Evolutionary conservation across 179 eudicot species (phyloP), one percentile per base, ranked within the genome.

Genomic region (Beta corolliflora): DNA sequence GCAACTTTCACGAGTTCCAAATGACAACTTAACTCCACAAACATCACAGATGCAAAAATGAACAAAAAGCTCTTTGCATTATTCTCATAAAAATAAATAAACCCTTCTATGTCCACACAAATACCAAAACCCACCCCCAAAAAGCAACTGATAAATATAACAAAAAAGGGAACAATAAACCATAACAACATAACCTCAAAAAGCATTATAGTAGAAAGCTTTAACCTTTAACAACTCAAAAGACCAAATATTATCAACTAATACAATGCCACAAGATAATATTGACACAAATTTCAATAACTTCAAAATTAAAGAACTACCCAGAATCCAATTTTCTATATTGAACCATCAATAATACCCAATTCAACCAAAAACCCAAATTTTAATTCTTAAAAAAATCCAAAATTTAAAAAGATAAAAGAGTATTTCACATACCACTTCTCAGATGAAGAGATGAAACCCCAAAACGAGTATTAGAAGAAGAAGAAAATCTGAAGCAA

Each of bases 371-470:
- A 76, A 76, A 72, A 21, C 19, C 41, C 5, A 78, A 59, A 31
- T 0, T 44, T 12, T 21, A 1, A 81, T 79, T 25, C 29, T 25
- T 25, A 25, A 25, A 25, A 25, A 25, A 25, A 25, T 25, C 29
- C 29, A 25, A 25, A 25, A 25, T 25, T 25, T 25, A 25, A 25
- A 25, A 25, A 25, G 29, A 25, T 25, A n/a, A 25, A 25, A 25
- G 29, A 25, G 29, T 25, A 25, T 25, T 25, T 25, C 7, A 77
- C 85, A 84, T 82, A 92, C 97, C 91, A 54, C 84, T 83, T 29
- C 87, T 74, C n/a, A 88, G 85, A 77, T 86, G 89, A 13, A 79
- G 65, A 19, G 81, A 84, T 71, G 86, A 80, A 53, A 84, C 71
- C 15, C 50, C 50, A 46, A 89, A 76, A 25, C 83, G 91, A 44